Evolutionary conservation across 306 rosid genomes (phyloP).

Genomic region (Senna siamea): DNA sequence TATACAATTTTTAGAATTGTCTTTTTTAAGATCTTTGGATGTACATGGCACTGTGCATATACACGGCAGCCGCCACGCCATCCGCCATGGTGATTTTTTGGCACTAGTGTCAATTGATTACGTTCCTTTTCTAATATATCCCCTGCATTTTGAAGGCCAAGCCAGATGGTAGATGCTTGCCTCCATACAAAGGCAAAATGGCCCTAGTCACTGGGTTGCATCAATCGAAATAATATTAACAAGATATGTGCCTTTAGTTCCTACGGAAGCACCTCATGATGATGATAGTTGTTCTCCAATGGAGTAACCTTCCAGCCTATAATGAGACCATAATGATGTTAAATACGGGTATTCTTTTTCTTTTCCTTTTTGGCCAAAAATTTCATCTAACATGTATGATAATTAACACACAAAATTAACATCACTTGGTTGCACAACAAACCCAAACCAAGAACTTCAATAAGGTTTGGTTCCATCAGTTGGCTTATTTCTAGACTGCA

Average conservation of each 20-base stretch:
- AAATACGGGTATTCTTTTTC: background rate
- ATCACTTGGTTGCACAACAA: no score
- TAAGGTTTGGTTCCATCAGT: background rate
- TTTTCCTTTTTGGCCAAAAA: background rate
- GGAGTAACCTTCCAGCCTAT: conserved; percentile 12
- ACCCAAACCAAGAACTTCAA: background rate
- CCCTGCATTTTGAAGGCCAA: background rate
- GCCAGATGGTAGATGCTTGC: conserved; percentile 14
- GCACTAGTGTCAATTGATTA: background rate
- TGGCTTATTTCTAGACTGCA: background rate
- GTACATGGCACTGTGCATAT: no score
- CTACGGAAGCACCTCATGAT: background rate
- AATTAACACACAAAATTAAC: background rate
- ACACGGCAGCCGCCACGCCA: no score
- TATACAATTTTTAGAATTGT: no score
- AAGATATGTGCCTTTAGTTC: background rate
- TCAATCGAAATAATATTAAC: conserved; percentile 3
- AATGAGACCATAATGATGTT: background rate
- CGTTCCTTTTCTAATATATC: background rate
- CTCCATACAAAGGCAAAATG: conserved; percentile 20
- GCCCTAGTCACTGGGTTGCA: conserved; percentile 6
- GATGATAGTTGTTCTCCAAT: conserved; percentile 11
- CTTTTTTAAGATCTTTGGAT: no score
- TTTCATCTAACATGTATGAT: background rate
- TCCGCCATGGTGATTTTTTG: no score